Evolutionary conservation across 495 filamentous ascomycete genomes (phyloP).

Genomic region (Tuber melanosporum): DNA sequence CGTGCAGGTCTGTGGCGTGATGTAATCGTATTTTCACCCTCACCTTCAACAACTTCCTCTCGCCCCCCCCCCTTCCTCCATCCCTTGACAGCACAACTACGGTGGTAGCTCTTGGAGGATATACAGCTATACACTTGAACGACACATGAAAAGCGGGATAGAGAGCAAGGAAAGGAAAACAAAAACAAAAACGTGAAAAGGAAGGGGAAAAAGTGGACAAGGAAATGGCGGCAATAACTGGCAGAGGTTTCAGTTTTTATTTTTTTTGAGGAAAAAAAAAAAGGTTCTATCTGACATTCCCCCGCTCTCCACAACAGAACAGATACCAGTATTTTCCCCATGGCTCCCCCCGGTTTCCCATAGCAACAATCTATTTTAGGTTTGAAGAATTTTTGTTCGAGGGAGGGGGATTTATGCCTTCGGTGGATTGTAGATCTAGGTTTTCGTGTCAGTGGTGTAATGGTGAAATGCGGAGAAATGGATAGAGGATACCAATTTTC

Average conservation of each 20-base stretch:
- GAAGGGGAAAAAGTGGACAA: neutral
- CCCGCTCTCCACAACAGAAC: neutral
- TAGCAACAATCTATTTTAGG: neutral
- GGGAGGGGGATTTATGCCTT: conserved; percentile 22
- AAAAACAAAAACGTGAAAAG: neutral
- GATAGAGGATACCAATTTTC: conserved; percentile 56
- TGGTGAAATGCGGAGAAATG: neutral
- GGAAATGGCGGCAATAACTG: neutral
- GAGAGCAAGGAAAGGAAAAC: neutral
- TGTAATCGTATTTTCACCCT: neutral
- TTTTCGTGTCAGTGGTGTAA: conserved; percentile 11
- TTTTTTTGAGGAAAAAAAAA: neutral
- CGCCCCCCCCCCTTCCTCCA: neutral
- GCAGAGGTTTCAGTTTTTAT: neutral
- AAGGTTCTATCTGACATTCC: neutral
- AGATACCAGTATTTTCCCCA: neutral
- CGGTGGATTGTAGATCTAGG: conserved; percentile 37
- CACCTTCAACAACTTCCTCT: neutral
- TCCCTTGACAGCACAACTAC: neutral
- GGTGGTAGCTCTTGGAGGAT: neutral
- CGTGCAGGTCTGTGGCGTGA: neutral
- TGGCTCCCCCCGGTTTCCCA: neutral
- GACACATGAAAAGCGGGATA: neutral
- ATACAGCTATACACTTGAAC: neutral
- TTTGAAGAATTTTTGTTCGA: neutral